A percentile compares a stretch with the other conserved stretches of the same genome.
These are phyloP conservation scores for Hymenoscyphus occultus DNA, from an alignment of 2,329 filamentous ascomycete species.

Conservation along the genomic window DNA sequence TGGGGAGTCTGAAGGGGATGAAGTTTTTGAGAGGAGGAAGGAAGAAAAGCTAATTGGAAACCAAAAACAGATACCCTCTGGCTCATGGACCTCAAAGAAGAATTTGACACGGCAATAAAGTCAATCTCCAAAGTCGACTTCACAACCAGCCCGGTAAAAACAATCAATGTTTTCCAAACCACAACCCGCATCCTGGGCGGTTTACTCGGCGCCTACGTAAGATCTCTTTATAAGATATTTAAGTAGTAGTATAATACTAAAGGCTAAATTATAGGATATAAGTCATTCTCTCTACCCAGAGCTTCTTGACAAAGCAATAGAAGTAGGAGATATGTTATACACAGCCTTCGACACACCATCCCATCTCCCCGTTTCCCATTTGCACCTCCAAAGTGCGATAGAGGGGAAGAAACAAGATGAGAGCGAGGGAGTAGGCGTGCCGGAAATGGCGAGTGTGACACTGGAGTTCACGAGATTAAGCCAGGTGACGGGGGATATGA, in stretches of 20 bases:
- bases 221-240: no score
- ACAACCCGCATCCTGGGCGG: slow-evolving; percentile 41
- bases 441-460: slow-evolving; percentile 52
- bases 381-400: slow-evolving; percentile 34
- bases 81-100: slow-evolving; percentile 75
- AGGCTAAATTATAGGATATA: slow-evolving; percentile 21
- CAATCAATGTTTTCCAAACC: slow-evolving; percentile 39
- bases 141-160: slow-evolving; percentile 17
- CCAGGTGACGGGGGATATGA: slow-evolving; percentile 57
- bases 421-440: slow-evolving; percentile 50
- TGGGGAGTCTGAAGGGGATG: not conserved
- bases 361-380: slow-evolving; percentile 1
- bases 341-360: slow-evolving; percentile 42
- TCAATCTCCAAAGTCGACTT: slow-evolving; percentile 62
- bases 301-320: slow-evolving; percentile 32
- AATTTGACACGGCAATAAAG: slow-evolving; percentile 60
- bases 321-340: slow-evolving; percentile 36
- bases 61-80: slow-evolving; percentile 63
- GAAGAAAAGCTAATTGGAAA: not conserved
- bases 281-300: slow-evolving; percentile 14
- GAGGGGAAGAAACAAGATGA: slow-evolving; percentile 50
- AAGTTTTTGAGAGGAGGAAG: not conserved
- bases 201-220: slow-evolving; percentile 35
- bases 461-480: slow-evolving; percentile 61
- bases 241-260: no score